These are phyloP conservation scores for Chaetomium cochliodes DNA, from an alignment of 495 filamentous ascomycete genomes.

Conservation along the genomic window DNA sequence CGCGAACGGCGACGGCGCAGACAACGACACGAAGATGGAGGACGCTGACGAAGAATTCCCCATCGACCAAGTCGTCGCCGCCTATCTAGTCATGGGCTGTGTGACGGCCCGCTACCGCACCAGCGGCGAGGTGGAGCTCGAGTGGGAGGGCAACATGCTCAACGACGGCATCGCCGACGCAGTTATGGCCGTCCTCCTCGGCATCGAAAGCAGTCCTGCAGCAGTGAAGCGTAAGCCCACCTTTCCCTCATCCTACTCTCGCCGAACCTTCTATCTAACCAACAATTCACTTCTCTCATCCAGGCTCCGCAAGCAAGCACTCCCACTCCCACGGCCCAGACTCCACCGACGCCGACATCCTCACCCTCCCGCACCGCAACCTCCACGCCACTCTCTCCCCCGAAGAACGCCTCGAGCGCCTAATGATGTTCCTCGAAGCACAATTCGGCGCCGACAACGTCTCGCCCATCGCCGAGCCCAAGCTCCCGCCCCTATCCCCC, in stretches of 20 bases:
- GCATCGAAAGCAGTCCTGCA: conserved; percentile 87
- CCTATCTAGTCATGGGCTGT: conserved; percentile 87
- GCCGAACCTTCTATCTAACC: conserved; percentile 16
- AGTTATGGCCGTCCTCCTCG: conserved; percentile 84
- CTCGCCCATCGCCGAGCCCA: conserved; percentile 68
- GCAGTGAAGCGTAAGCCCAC: conserved; percentile 78
- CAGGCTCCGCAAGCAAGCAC: conserved; percentile 55
- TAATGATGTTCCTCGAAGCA: conserved; percentile 94
- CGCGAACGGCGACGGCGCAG: conserved; percentile 43
- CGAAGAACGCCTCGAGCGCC: conserved; percentile 71
- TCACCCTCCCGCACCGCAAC: conserved; percentile 54
- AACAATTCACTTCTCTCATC: not conserved
- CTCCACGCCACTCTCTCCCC: conserved; percentile 69
- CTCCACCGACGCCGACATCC: conserved; percentile 15
- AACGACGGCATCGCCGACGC: conserved; percentile 97
- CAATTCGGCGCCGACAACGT: conserved; percentile 84
- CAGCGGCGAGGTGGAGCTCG: conserved; percentile 78
- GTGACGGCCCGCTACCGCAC: conserved; percentile 68
- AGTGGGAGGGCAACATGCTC: conserved; percentile 97
- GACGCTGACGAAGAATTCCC: conserved; percentile 58
- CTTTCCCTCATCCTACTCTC: not conserved
- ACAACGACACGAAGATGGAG: conserved; percentile 50
- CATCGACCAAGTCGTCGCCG: conserved; percentile 45
- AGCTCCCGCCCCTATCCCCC: conserved; percentile 40
- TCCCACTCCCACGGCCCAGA: conserved; percentile 53